Conservation (phyloP, 768 basidiomycete genomes). For the Panaeolus papilionaceus region DNA sequence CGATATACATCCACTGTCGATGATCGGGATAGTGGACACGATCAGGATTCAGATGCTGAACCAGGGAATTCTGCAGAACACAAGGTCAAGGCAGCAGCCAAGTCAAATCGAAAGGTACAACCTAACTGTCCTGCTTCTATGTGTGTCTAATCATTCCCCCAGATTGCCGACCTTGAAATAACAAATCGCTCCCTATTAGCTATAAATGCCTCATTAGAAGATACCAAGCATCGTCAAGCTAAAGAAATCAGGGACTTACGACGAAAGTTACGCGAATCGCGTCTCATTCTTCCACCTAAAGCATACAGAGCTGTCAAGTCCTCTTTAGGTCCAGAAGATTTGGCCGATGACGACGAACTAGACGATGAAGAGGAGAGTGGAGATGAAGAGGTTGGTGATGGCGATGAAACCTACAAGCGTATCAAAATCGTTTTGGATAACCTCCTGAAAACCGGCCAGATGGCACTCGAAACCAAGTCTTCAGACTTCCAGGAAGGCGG, state of each 20-base stretch:
- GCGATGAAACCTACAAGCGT: constrained; percentile 67
- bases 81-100: constrained; percentile 73
- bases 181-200: constrained; percentile 85
- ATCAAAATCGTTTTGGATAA: constrained; percentile 68
- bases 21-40: constrained; percentile 36
- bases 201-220: constrained; percentile 85
- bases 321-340: constrained; percentile 50
- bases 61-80: constrained; percentile 45
- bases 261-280: constrained; percentile 81
- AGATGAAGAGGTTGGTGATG: constrained; percentile 43
- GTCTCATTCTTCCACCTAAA: constrained; percentile 76
- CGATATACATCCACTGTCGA: constrained; percentile 39
- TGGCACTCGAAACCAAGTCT: constrained; percentile 64
- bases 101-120: constrained; percentile 85
- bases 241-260: constrained; percentile 87
- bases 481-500: constrained; percentile 54
- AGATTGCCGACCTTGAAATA: constrained; percentile 95
- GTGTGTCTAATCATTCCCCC: constrained; percentile 16
- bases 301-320: constrained; percentile 62
- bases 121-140: constrained; percentile 9
- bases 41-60: constrained; percentile 38
- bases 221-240: constrained; percentile 78
- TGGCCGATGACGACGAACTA: constrained; percentile 51
- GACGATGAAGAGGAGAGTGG: constrained; percentile 54
- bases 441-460: constrained; percentile 62